Conservation (phyloP, 345 rosid species). For the Arabidopsis suecica region DNA sequence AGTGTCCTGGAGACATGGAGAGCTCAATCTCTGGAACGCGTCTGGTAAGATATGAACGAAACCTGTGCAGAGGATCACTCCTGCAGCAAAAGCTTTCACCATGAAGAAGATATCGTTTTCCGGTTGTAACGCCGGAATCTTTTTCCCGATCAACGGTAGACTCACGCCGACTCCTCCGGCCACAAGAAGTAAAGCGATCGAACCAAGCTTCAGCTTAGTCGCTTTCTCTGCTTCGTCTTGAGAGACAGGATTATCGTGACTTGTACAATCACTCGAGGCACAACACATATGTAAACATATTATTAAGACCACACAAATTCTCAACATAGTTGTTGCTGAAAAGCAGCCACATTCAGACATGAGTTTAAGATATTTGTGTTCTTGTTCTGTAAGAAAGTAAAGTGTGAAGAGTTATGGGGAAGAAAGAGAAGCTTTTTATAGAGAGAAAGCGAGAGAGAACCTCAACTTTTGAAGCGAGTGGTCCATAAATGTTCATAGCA, state of each 20-base stretch:
- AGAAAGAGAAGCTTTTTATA: constrained; percentile 35
- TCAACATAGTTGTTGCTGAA: constrained; percentile 34
- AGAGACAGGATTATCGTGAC: constrained; percentile 35
- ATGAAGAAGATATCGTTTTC: constrained; percentile 50
- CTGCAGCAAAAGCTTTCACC: constrained; percentile 58
- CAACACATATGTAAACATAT: constrained; percentile 43
- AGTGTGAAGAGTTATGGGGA: constrained; percentile 41
- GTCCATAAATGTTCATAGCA: constrained; percentile 33
- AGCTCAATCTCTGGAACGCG: constrained; percentile 48
- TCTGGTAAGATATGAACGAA: constrained; percentile 58
- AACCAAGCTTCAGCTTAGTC: constrained; percentile 40
- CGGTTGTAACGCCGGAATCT: constrained; percentile 46
- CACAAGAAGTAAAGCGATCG: constrained; percentile 41
- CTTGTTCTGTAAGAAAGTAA: constrained; percentile 33
- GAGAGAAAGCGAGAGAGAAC: constrained; percentile 38
- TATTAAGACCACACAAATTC: constrained; percentile 12
- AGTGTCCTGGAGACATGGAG: constrained; percentile 48
- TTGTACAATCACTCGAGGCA: constrained; percentile 45
- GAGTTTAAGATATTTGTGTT: constrained; percentile 30
- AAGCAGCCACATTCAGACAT: constrained; percentile 32
- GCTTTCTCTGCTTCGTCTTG: constrained; percentile 37
- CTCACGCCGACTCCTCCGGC: constrained; percentile 47
- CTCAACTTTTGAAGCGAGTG: constrained; percentile 42
- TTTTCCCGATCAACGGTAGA: constrained; percentile 45
- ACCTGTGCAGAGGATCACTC: constrained; percentile 58